phyloP scores from a whole-genome alignment of 208 protist species.

The Wallacemonas collosoma region DNA sequence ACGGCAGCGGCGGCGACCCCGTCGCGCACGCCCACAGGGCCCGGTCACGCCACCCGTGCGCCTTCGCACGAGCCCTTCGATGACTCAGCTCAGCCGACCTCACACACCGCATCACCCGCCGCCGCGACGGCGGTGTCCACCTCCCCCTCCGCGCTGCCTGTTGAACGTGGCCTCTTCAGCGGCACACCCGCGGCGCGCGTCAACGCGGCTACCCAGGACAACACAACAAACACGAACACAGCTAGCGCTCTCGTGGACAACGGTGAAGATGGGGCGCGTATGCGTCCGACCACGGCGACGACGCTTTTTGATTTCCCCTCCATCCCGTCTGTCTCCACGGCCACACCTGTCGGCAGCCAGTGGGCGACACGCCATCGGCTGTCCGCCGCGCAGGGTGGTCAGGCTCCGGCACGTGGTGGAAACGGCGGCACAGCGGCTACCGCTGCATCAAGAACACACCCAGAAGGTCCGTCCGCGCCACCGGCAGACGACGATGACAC shows the following conservation, averaged over 20 bases:
- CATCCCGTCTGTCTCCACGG: constrained; percentile 10
- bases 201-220: no score
- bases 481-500: constrained; percentile 4
- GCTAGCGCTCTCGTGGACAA: no score
- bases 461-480: constrained; percentile 1
- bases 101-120: not conserved
- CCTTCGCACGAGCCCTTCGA: constrained; percentile 33
- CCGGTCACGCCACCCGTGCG: constrained; percentile 2
- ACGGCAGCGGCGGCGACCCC: not conserved
- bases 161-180: constrained; percentile 4
- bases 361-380: constrained; percentile 6
- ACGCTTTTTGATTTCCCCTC: constrained; percentile 15
- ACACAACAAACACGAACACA: no score
- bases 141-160: constrained; percentile 1
- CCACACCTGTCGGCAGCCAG: constrained; percentile 13
- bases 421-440: not conserved
- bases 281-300: constrained; percentile 14
- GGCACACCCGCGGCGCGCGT: not conserved
- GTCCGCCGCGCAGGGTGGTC: not conserved
- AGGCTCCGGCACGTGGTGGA: not conserved
- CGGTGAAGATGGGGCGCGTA: not conserved
- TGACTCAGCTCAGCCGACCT: constrained; percentile 14
- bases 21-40: constrained; percentile 9
- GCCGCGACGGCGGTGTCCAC: not conserved
- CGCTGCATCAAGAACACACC: no score